phyloP scores from a whole-genome alignment of 805 yeast genomes.

The Wickerhamomyces ciferrii region DNA sequence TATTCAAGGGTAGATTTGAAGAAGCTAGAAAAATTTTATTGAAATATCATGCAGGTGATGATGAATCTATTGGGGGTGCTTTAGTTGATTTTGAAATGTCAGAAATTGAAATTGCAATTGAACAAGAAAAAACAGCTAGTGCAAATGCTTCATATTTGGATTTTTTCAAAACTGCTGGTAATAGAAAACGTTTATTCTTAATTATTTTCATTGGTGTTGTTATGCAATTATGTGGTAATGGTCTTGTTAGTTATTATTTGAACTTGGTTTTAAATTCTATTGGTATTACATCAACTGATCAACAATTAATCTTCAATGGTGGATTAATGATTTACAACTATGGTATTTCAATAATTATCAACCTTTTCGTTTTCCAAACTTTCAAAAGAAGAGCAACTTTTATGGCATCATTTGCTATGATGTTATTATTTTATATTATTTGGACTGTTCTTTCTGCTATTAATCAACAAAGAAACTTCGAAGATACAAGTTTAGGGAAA shows the following conservation, averaged over 20 bases:
- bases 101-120: slow-evolving; percentile 34
- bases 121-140: slow-evolving; percentile 31
- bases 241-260: slow-evolving; percentile 45
- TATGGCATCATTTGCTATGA: slow-evolving; percentile 27
- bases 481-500: slow-evolving; percentile 31
- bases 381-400: slow-evolving; percentile 34
- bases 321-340: slow-evolving; percentile 42
- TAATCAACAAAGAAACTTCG: slow-evolving; percentile 32
- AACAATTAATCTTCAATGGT: slow-evolving; percentile 43
- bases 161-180: slow-evolving; percentile 25
- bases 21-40: slow-evolving; percentile 34
- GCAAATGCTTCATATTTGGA: slow-evolving; percentile 31
- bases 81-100: slow-evolving; percentile 32
- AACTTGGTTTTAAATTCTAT: slow-evolving; percentile 44
- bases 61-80: slow-evolving; percentile 13
- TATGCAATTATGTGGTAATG: slow-evolving; percentile 46
- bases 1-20: slow-evolving; percentile 31
- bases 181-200: slow-evolving; percentile 36
- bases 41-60: slow-evolving; percentile 30
- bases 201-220: slow-evolving; percentile 26
- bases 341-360: slow-evolving; percentile 21
- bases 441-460: slow-evolving; percentile 43
- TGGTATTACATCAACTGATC: slow-evolving; percentile 41
- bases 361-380: slow-evolving; percentile 17
- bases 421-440: slow-evolving; percentile 30